A percentile compares a stretch with the other conserved stretches of the same genome.
These are phyloP conservation scores for Suillus luteus DNA, from an alignment of 768 basidiomycete genomes.

Conservation along the genomic window DNA sequence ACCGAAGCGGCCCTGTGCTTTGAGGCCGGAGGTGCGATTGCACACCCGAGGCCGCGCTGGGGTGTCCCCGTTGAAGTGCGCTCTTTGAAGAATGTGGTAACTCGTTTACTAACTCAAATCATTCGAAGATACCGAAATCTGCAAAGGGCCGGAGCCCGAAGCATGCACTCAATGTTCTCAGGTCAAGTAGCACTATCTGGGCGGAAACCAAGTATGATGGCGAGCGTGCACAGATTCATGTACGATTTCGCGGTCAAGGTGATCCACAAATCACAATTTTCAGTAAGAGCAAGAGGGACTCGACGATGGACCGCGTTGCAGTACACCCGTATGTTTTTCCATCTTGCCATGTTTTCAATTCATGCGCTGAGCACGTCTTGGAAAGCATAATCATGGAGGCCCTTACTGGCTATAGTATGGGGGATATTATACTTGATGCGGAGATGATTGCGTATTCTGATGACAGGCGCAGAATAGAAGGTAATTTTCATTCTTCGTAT, in stretches of 20 bases:
- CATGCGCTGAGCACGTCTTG: conserved; percentile 9
- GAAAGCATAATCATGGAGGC: conserved; percentile 60
- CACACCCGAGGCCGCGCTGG: conserved; percentile 42
- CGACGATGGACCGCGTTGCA: conserved; percentile 73
- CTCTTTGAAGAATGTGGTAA: neutral
- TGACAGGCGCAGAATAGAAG: conserved; percentile 58
- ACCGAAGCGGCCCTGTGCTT: conserved; percentile 54
- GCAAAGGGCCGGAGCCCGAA: conserved; percentile 65
- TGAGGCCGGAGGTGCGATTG: conserved; percentile 34
- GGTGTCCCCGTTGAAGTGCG: conserved; percentile 67
- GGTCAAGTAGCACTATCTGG: conserved; percentile 49
- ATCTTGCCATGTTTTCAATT: neutral
- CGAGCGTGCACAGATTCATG: conserved; percentile 92
- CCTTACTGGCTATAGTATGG: conserved; percentile 45
- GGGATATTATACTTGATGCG: conserved; percentile 68
- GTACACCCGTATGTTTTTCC: conserved; percentile 47
- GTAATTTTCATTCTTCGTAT: conserved; percentile 41
- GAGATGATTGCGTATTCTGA: conserved; percentile 89
- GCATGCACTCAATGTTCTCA: conserved; percentile 50
- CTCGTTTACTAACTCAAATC: neutral
- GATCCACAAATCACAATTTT: conserved; percentile 68
- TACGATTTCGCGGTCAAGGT: conserved; percentile 46
- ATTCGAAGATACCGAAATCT: conserved; percentile 75
- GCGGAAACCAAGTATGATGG: conserved; percentile 96
- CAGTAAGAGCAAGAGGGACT: conserved; percentile 86